Evolutionary conservation across 2,329 filamentous ascomycete genomes (phyloP), one percentile per base, ranked within the genome.

Genomic region (Pseudocercospora fuligena): DNA sequence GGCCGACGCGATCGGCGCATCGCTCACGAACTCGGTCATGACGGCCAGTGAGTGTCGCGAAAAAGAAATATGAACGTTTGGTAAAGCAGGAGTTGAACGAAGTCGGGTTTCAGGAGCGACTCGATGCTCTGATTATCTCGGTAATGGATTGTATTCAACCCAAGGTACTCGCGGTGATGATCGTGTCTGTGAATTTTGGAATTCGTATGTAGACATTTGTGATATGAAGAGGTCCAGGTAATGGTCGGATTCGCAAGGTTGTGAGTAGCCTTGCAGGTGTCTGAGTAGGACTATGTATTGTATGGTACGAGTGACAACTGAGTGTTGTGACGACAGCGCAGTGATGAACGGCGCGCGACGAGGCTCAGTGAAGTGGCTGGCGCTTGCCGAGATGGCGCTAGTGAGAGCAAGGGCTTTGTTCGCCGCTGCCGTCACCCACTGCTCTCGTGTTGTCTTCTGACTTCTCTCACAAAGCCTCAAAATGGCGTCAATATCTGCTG

Each of bases 171-270:
- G 66, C 63, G 66, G 70, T 69, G 31, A 58, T 64, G 57, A n/a
- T 58, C 25, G 63, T 65, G 62, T 60, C 65, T 53, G 63, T 57
- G 65, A 67, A 40, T n/a, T 43, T 19, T 60, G 64, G 54, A 60
- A 27, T 43, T 27, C 66, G 64, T 51, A 69, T 65, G 66, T 70
- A 71, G 74, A 74, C 74, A 75, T 75, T 73, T 64, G 66, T 40
- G 56, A 33, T 60, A 56, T 51, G 61, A 43, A 64, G 61, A 58
- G 61, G 43, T 57, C 49, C 12, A 31, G 36, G 19, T 29, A 61
- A 27, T 62, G 60, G 14, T 27, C 29, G 43, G 59, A 56, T 65
- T 53, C 19, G 36, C 12, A 53, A 43, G 53, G 61, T 60, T 40
- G 29, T 54, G 58, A 51, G 36, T 51, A 43, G 40, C 43, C 46